Evolutionary conservation across 331 rosid species (phyloP).

Genomic region (Stylosanthes scabra): DNA sequence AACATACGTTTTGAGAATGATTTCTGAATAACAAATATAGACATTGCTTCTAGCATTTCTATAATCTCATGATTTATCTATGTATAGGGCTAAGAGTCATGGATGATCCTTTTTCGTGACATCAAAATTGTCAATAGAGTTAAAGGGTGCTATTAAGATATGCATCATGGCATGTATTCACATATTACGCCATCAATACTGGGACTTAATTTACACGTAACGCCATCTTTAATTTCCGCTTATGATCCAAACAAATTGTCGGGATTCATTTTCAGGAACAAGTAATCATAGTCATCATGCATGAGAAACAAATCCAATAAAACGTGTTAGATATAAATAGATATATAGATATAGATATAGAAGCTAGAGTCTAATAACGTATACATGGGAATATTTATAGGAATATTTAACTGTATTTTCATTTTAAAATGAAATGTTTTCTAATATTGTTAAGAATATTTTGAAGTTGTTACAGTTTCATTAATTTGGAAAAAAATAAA

Average conservation of each 20-base stretch:
- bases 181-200: slow-evolving; percentile 31
- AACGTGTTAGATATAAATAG: neutral
- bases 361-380: neutral
- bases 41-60: slow-evolving; percentile 33
- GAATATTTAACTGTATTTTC: neutral
- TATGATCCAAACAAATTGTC: slow-evolving; percentile 27
- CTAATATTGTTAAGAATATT: neutral
- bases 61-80: slow-evolving; percentile 28
- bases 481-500: slow-evolving; percentile 10
- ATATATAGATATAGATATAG: no score
- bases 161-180: slow-evolving; percentile 17
- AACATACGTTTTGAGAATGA: slow-evolving; percentile 22
- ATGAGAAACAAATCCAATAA: slow-evolving; percentile 11
- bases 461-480: neutral
- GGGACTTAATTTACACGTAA: slow-evolving; percentile 41
- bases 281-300: slow-evolving; percentile 5
- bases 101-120: slow-evolving; percentile 8
- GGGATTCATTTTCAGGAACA: slow-evolving; percentile 36
- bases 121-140: slow-evolving; percentile 26
- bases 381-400: neutral
- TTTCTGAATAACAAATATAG: slow-evolving; percentile 1
- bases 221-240: slow-evolving; percentile 12
- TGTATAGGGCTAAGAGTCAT: slow-evolving; percentile 22
- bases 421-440: no score
- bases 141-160: slow-evolving; percentile 15